A percentile compares a stretch with the other conserved stretches of the same genome.
Evolutionary conservation across 345 rosid species (phyloP).

Genomic region (Pistacia integerrima): DNA sequence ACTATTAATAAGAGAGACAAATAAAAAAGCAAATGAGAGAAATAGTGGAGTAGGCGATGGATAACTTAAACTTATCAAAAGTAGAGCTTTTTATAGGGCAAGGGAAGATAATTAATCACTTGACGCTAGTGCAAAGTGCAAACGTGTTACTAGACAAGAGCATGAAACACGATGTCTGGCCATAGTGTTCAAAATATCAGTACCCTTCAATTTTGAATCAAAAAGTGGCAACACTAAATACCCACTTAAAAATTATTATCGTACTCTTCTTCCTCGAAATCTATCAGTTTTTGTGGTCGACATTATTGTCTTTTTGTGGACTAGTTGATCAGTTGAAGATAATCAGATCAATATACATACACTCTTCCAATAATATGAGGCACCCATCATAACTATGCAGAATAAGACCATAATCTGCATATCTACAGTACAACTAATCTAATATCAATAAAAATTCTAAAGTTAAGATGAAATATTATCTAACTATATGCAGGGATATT

Average conservation of each 20-base stretch:
- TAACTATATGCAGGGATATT: no score
- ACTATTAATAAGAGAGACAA: background rate
- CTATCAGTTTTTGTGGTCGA: background rate
- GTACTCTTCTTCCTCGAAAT: background rate
- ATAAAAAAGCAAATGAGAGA: background rate
- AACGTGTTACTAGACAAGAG: background rate
- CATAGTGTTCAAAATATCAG: background rate
- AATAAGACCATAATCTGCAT: background rate
- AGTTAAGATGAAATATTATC: no score
- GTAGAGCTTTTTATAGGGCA: background rate
- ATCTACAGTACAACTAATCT: background rate
- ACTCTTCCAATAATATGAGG: background rate
- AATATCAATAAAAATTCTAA: no score
- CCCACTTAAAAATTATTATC: no score
- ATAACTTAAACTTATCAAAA: background rate
- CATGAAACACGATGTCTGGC: background rate
- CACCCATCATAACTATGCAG: background rate
- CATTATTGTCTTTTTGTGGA: background rate
- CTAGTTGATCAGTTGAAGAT: background rate
- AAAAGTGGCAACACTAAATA: no score
- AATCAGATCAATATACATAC: background rate
- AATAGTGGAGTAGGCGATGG: background rate
- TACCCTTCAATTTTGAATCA: no score
- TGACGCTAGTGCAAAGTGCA: background rate
- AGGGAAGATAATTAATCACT: background rate